Percentiles rank a stretch among this genome's conserved stretches.
phyloP scores from a whole-genome alignment of 306 rosid genomes.

The Medicago arabica region DNA sequence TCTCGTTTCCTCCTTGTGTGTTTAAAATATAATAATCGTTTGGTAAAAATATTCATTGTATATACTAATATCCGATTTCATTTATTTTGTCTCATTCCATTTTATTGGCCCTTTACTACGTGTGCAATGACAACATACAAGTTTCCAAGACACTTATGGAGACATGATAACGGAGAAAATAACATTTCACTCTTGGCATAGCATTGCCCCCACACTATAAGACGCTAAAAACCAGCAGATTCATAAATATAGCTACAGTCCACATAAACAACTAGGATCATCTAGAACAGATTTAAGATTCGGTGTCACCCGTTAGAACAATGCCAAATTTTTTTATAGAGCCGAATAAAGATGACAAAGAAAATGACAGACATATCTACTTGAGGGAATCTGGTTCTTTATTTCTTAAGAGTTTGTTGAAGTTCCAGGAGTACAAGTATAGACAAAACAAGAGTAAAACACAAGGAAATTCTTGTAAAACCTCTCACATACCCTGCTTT shows the following conservation, averaged over 20 bases:
- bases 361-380: conserved; percentile 36
- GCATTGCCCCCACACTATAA: conserved; percentile 54
- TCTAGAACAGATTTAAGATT: conserved; percentile 46
- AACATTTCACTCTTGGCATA: conserved; percentile 38
- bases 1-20: too few species aligned
- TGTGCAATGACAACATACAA: background rate
- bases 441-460: conserved; percentile 70
- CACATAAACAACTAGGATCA: conserved; percentile 46
- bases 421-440: conserved; percentile 89
- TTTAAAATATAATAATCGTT: too few species aligned
- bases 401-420: conserved; percentile 63
- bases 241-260: conserved; percentile 37
- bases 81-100: background rate
- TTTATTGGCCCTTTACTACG: background rate
- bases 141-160: background rate
- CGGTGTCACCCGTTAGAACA: conserved; percentile 43
- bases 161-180: conserved; percentile 45
- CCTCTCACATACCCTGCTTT: conserved; percentile 63
- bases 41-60: too few species aligned
- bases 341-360: conserved; percentile 39
- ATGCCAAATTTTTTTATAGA: conserved; percentile 36
- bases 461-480: conserved; percentile 82
- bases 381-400: conserved; percentile 63
- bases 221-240: conserved; percentile 43
- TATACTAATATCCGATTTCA: too few species aligned